Conservation (phyloP, 2,329 filamentous ascomycete species). For the Fusarium zealandicum region DNA sequence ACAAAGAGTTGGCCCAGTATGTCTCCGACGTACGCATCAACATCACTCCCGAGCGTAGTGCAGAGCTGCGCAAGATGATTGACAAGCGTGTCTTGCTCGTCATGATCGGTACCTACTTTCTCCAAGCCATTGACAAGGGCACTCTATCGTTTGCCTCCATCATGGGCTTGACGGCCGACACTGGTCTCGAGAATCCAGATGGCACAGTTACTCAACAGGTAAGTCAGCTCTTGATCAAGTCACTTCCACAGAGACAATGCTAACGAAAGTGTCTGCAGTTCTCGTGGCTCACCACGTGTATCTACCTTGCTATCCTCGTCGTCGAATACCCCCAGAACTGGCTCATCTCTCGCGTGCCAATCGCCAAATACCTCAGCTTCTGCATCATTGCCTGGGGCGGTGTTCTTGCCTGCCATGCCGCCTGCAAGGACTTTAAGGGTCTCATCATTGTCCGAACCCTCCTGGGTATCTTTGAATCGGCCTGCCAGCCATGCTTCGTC, state of each 20-base stretch:
- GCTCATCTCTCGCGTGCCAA: conserved; percentile 65
- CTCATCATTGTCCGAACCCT: conserved; percentile 68
- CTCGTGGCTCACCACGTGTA: conserved; percentile 75
- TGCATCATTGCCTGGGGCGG: conserved; percentile 71
- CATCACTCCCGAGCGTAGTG: conserved; percentile 67
- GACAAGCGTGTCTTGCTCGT: conserved; percentile 71
- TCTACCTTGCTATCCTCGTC: conserved; percentile 74
- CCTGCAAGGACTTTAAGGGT: conserved; percentile 65
- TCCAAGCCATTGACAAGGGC: conserved; percentile 74
- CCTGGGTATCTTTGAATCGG: conserved; percentile 74
- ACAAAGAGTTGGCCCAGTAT: conserved; percentile 73
- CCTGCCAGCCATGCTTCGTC: conserved; percentile 72
- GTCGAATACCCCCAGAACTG: conserved; percentile 75
- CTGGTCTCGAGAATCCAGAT: conserved; percentile 51
- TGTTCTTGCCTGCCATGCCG: conserved; percentile 66
- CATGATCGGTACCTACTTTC: conserved; percentile 78
- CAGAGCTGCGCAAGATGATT: conserved; percentile 68
- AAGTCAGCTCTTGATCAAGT: neutral
- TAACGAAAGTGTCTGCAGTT: conserved; percentile 54
- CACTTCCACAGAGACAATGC: neutral
- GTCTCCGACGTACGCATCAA: conserved; percentile 61
- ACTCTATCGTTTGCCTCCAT: conserved; percentile 70
- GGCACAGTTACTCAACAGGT: conserved; percentile 38
- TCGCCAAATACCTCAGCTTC: conserved; percentile 70
- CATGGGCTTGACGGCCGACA: conserved; percentile 65